Base-by-base conservation (phyloP, 495 filamentous ascomycete species). In the Podospora australis region DNA sequence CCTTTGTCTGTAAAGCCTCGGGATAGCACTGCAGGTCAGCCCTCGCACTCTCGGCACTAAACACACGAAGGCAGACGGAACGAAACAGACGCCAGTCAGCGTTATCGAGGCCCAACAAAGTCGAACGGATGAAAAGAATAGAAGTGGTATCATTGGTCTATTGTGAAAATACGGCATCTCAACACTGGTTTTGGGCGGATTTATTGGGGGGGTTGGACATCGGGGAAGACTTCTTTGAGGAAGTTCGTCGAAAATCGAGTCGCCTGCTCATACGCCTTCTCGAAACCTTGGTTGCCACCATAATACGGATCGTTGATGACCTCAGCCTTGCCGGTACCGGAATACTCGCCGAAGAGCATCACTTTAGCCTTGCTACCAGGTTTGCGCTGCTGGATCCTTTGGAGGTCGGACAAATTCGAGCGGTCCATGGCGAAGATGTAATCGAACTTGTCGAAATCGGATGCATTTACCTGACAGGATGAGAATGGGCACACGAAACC, bases 401-500 rank as follows among this genome's bases (percentile, higher is more conserved):
- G 55, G 50, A 96, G 65, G 56, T 96, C 82, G 25, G 71, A 66
- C 8, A 91, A 66, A 62, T 96, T 97, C n/a, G 78, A 72, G 25
- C 83, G 72, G 63, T 97, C 92, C 92, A 98, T 98, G 32, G 88
- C 90, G 43, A 98, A 75, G 46, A 98, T 80, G 60, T 91, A 98
- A 64, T 97, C 89, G 57, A 95, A 97, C 4, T 77, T 75, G 19
- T 77, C 62, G 56, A 97, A 96, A 65, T 98, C 72, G 63, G 59
- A 60, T 2, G 44, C 46, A 38, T 54, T 48, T 16, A 70, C 58
- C 64, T 69, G 3, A 39, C 4, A 9, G 11, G 17, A 44, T 52
- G 28, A 52, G 55, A 52, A 14, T 17, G 7, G 41, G 1, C 20
- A 6, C 17, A 11, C 4, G 11, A 44, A 11, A 30, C 14, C 24